Percentiles rank a stretch among this genome's conserved stretches.
These are phyloP conservation scores for Prunus armeniaca DNA, from an alignment of 306 rosid genomes.

Conservation along the genomic window DNA sequence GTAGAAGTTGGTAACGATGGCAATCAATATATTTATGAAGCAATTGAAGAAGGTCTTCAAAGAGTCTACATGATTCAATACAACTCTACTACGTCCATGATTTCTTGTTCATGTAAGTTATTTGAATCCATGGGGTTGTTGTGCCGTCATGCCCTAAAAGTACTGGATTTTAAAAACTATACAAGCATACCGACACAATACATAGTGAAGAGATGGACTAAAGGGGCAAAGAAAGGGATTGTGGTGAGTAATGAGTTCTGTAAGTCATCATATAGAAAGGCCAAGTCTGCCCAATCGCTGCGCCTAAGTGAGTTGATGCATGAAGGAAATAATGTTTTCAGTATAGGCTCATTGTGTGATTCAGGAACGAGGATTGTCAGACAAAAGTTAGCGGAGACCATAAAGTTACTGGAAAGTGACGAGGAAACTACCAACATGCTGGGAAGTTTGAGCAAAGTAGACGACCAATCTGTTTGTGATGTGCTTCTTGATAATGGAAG, in stretches of 20 bases:
- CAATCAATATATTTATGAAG: not conserved
- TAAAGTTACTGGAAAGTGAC: not conserved
- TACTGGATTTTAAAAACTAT: conserved; percentile 19
- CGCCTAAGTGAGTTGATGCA: conserved; percentile 17
- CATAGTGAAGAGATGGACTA: conserved; percentile 23
- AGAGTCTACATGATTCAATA: conserved; percentile 12
- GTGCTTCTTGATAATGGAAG: not conserved
- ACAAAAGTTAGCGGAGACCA: conserved; percentile 2
- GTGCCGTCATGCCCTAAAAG: conserved; percentile 29
- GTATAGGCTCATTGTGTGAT: conserved; percentile 2
- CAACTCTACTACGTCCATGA: not conserved
- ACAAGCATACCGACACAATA: conserved; percentile 16
- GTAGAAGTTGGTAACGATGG: conserved; percentile 1
- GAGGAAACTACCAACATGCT: not conserved
- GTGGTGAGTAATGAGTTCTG: not conserved
- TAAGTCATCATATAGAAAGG: not conserved
- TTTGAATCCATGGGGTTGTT: conserved; percentile 18
- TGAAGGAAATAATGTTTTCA: conserved; percentile 11
- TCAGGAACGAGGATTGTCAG: not conserved
- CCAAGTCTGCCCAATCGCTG: not conserved
- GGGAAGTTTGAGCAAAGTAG: not conserved
- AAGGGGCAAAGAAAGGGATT: conserved; percentile 21
- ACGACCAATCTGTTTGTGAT: not conserved
- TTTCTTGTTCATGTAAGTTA: conserved; percentile 24
- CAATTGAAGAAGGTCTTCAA: conserved; percentile 13